Base-by-base conservation (phyloP, 2,329 filamentous ascomycete genomes). In the Pseudogymnoascus sp. region DNA sequence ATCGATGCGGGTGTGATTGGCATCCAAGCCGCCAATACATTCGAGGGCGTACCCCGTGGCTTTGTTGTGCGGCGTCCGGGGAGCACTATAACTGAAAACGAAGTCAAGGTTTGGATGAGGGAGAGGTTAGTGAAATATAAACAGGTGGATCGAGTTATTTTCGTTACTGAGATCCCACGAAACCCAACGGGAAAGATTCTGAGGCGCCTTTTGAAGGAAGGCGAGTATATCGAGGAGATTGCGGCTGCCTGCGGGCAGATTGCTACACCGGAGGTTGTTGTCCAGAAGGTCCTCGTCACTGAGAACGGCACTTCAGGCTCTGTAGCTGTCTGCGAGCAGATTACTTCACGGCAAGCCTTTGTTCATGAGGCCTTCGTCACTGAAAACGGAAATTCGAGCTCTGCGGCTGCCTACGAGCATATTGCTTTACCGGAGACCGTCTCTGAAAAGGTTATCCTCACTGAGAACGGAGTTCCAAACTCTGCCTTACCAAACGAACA, bases 181-280 rank as follows among this genome's bases (percentile, higher is more conserved):
- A 76, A 75, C 2, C 70, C 76, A 0, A 77, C 76, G 61, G 78
- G 78, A 12, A 80, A 80, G 68, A 77, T 80, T 57, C 71, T 70
- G 48, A 65, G 66, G 35, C 65, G 66, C 35, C 52, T 64, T 2
- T 62, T 69, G 30, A 10, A 23, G 55, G 45, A 30, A 2, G 45
- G 45, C n/a, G 18, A 52, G 4, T 52, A 52, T 15, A 48, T n/a
- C 1, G 45, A 52, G n/a, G 26, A 30, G 26, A 15, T 52, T 6
- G 5, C n/a, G 9, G 2, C n/a, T 19, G 45, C 5, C 8, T 5
- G 15, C 26, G 45, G 30, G 9, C n/a, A 52, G 8, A 12, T 3
- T 52, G 5, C 5, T 52, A 12, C 5, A 13, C n/a, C 45, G 6
- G 45, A 18, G n/a, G 15, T 5, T 26, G 9, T 8, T 52, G n/a